These are phyloP conservation scores for Castanospermum australe DNA, from an alignment of 306 rosid genomes.

Conservation along the genomic window DNA sequence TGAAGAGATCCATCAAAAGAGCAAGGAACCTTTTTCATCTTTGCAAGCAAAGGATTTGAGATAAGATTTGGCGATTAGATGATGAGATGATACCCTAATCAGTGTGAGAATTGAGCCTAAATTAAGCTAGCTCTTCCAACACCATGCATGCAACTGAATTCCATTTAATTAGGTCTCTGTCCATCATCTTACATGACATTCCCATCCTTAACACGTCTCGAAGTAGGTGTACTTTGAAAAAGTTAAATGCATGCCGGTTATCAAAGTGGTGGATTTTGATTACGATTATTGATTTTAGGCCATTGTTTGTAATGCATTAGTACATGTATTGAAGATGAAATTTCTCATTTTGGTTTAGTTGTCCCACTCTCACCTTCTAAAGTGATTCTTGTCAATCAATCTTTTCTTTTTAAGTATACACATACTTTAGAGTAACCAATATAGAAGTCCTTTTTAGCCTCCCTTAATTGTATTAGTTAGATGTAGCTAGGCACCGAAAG, in stretches of 20 bases:
- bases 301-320: background rate
- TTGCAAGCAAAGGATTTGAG: slow-evolving; percentile 37
- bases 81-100: slow-evolving; percentile 31
- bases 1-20: slow-evolving; percentile 20
- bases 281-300: background rate
- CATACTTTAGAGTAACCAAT: background rate
- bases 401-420: background rate
- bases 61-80: slow-evolving; percentile 28
- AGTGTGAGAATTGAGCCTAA: slow-evolving; percentile 15
- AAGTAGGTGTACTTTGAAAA: background rate
- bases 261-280: background rate
- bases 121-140: slow-evolving; percentile 26
- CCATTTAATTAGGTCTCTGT: slow-evolving; percentile 31
- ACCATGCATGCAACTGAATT: slow-evolving; percentile 29
- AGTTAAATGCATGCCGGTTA: too few relatives aligned
- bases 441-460: background rate
- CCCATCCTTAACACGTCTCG: background rate
- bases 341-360: background rate
- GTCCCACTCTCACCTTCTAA: background rate
- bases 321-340: background rate
- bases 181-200: slow-evolving; percentile 10
- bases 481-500: background rate
- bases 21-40: slow-evolving; percentile 24
- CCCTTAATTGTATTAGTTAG: background rate
- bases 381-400: background rate